A percentile compares a stretch with the other conserved stretches of the same genome.
Conservation (phyloP, 2,329 filamentous ascomycete genomes). For the Tolypocladium cylindrosporum region DNA sequence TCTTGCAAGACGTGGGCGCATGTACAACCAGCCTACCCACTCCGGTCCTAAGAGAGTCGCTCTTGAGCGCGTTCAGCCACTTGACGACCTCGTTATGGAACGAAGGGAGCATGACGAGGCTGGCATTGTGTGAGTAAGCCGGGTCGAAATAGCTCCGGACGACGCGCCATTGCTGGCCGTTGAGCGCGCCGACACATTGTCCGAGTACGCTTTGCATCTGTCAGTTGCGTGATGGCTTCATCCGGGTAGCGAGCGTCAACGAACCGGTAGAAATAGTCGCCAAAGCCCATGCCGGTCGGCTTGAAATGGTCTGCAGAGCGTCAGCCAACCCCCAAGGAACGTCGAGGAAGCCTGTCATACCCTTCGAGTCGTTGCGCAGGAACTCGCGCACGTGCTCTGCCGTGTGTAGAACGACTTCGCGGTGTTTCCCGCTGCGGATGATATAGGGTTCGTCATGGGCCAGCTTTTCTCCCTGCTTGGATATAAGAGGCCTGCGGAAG, state of each 20-base stretch:
- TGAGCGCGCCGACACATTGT: not conserved
- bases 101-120: not conserved
- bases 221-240: not conserved
- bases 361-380: not conserved
- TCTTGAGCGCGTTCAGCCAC: not conserved
- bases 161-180: not conserved
- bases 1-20: not conserved
- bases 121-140: not conserved
- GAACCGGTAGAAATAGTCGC: not conserved
- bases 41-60: not conserved
- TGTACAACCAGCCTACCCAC: not conserved
- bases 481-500: not conserved
- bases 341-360: not conserved
- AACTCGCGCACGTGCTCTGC: not conserved
- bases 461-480: not conserved
- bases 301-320: not conserved
- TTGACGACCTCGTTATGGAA: not conserved
- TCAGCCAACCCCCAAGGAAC: not conserved
- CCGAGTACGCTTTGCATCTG: not conserved
- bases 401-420: not conserved
- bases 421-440: not conserved
- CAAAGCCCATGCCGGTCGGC: not conserved
- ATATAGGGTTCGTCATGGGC: not conserved
- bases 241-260: not conserved
- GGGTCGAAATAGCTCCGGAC: not conserved